These are phyloP conservation scores for Rhododendron williamsianum DNA, from an alignment of 148 eudicot species.

Conservation along the genomic window DNA sequence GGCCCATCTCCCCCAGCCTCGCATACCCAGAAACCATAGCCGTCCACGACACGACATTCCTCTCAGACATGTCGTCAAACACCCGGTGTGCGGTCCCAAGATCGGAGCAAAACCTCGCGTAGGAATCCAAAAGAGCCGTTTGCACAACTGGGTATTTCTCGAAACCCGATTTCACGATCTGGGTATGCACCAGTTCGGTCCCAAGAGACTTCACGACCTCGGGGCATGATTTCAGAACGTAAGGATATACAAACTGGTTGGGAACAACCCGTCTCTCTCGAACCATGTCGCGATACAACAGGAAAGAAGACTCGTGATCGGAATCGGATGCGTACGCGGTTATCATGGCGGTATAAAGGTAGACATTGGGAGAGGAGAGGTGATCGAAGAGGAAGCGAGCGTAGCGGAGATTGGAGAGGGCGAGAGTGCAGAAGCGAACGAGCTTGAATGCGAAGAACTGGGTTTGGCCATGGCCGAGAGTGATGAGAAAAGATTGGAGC, in stretches of 20 bases:
- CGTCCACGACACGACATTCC: conserved; percentile 69
- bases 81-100: conserved; percentile 36
- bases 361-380: conserved; percentile 46
- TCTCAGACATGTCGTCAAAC: conserved; percentile 78
- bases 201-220: conserved; percentile 35
- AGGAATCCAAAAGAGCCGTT: conserved; percentile 54
- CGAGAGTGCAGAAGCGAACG: conserved; percentile 44
- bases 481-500: conserved; percentile 51
- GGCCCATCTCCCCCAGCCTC: conserved; percentile 53
- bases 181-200: conserved; percentile 56
- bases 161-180: conserved; percentile 57
- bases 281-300: conserved; percentile 43
- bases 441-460: conserved; percentile 64
- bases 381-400: conserved; percentile 50
- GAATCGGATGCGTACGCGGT: conserved; percentile 40
- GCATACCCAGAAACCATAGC: conserved; percentile 72
- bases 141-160: conserved; percentile 63
- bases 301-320: conserved; percentile 30
- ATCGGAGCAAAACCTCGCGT: conserved; percentile 45
- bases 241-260: conserved; percentile 55
- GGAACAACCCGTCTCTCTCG: conserved; percentile 25
- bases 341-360: conserved; percentile 68
- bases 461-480: conserved; percentile 53
- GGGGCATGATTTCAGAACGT: conserved; percentile 43
- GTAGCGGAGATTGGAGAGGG: conserved; percentile 40